These are phyloP conservation scores for Pythium plurisporium DNA, from an alignment of 352 stramenopile species.

Conservation along the genomic window DNA sequence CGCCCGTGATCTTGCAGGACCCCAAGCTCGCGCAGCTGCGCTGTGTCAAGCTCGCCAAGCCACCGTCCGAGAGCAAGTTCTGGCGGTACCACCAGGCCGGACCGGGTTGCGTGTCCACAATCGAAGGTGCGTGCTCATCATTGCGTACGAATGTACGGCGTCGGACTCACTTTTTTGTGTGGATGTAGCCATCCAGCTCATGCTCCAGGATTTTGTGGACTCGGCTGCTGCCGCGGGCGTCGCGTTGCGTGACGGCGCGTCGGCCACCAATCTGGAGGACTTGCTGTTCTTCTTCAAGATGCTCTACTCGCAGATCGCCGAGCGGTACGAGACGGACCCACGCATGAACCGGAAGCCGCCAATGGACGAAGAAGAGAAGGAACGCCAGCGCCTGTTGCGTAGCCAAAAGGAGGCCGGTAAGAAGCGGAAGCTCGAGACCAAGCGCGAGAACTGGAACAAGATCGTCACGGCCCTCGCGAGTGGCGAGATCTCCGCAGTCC, in stretches of 20 bases:
- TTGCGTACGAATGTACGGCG: neutral
- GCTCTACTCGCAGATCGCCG: conserved; percentile 58
- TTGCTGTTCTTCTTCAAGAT: conserved; percentile 85
- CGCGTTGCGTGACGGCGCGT: conserved; percentile 25
- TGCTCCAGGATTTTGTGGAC: conserved; percentile 71
- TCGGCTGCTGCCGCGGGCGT: conserved; percentile 35
- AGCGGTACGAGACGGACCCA: conserved; percentile 55
- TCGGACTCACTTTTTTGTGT: neutral
- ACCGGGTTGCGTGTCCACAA: conserved; percentile 83
- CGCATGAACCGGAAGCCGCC: conserved; percentile 54
- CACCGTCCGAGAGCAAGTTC: conserved; percentile 80
- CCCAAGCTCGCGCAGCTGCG: conserved; percentile 46
- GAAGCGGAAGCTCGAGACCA: conserved; percentile 74
- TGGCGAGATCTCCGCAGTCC: conserved; percentile 43
- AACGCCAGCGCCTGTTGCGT: conserved; percentile 64
- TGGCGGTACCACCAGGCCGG: conserved; percentile 86
- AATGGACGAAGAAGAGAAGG: conserved; percentile 78
- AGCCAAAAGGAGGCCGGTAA: conserved; percentile 72
- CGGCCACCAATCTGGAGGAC: conserved; percentile 42
- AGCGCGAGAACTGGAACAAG: conserved; percentile 48
- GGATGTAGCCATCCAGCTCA: conserved; percentile 65
- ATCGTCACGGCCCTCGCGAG: conserved; percentile 39
- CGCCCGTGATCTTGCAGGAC: conserved; percentile 64
- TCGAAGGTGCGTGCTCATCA: conserved; percentile 63
- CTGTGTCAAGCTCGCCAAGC: conserved; percentile 74